Conservation (phyloP, 2,329 filamentous ascomycete species). For the Alternaria sp. region DNA sequence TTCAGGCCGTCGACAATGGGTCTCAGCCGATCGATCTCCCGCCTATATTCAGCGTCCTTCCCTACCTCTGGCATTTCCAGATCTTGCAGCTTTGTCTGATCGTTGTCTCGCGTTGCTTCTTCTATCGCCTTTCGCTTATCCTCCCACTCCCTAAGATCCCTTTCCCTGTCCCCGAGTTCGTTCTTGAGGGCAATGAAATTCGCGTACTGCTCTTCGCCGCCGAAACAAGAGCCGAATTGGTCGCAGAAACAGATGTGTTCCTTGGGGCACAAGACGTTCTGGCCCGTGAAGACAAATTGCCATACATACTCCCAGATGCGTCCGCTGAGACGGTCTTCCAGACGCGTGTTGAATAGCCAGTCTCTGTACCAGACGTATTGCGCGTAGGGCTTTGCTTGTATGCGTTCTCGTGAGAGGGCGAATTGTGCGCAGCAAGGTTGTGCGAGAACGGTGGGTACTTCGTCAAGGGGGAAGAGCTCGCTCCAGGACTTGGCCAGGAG, state of each 20-base stretch:
- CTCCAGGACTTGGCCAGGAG: slow-evolving; percentile 54
- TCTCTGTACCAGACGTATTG: slow-evolving; percentile 65
- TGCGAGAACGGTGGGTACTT: slow-evolving; percentile 58
- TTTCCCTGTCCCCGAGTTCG: slow-evolving; percentile 49
- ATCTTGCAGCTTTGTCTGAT: slow-evolving; percentile 39
- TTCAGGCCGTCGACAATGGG: slow-evolving; percentile 51
- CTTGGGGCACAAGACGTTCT: slow-evolving; percentile 56
- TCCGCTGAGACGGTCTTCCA: slow-evolving; percentile 63
- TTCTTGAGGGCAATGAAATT: slow-evolving; percentile 57
- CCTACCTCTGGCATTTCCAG: slow-evolving; percentile 50
- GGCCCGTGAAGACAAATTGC: slow-evolving; percentile 66
- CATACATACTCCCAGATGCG: slow-evolving; percentile 69
- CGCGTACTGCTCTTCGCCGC: slow-evolving; percentile 56
- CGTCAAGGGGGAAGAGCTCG: slow-evolving; percentile 56
- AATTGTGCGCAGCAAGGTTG: slow-evolving; percentile 71
- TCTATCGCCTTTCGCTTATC: slow-evolving; percentile 44
- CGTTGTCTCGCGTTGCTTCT: slow-evolving; percentile 35
- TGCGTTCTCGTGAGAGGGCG: slow-evolving; percentile 64
- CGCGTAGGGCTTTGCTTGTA: slow-evolving; percentile 59
- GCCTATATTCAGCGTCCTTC: slow-evolving; percentile 52
- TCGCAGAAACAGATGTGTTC: slow-evolving; percentile 69
- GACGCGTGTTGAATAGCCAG: slow-evolving; percentile 64
- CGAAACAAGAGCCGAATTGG: slow-evolving; percentile 68
- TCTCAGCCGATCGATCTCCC: slow-evolving; percentile 53
- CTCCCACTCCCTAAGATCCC: slow-evolving; percentile 52